Conservation (phyloP, 108 stramenopile genomes). For the Cylindrotheca closterium region DNA sequence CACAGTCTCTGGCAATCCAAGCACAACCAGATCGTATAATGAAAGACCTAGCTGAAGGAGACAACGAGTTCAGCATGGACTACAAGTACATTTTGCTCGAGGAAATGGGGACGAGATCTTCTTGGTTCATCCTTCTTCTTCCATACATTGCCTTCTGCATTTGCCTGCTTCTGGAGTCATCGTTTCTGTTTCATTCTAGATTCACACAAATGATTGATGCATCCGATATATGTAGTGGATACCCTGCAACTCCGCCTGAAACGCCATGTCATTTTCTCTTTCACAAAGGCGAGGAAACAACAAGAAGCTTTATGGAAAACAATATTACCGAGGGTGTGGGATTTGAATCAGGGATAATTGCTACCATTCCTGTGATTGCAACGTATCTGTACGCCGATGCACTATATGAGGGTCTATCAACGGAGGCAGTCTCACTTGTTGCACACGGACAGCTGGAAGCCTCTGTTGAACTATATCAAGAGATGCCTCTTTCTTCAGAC, state of each 20-base stretch:
- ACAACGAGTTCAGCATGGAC: conserved; percentile 53
- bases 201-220: no score
- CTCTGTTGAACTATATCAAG: conserved; percentile 52
- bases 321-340: conserved; percentile 48
- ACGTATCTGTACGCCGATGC: conserved; percentile 48
- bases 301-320: no score
- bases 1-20: background rate
- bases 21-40: background rate
- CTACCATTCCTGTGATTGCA: conserved; percentile 56
- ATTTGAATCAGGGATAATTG: conserved; percentile 59
- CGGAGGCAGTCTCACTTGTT: conserved; percentile 53
- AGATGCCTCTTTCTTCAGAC: background rate
- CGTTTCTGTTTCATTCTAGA: no score
- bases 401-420: conserved; percentile 35
- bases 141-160: conserved; percentile 66
- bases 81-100: conserved; percentile 68
- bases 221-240: no score
- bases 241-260: no score
- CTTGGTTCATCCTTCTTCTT: conserved; percentile 67
- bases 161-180: conserved; percentile 48
- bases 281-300: conserved; percentile 16
- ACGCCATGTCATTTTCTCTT: conserved; percentile 31
- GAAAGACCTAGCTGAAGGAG: conserved; percentile 12
- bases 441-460: conserved; percentile 43
- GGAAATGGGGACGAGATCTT: conserved; percentile 74